Conservation (phyloP, 352 stramenopile genomes). For the Phytophthora crassamura region DNA sequence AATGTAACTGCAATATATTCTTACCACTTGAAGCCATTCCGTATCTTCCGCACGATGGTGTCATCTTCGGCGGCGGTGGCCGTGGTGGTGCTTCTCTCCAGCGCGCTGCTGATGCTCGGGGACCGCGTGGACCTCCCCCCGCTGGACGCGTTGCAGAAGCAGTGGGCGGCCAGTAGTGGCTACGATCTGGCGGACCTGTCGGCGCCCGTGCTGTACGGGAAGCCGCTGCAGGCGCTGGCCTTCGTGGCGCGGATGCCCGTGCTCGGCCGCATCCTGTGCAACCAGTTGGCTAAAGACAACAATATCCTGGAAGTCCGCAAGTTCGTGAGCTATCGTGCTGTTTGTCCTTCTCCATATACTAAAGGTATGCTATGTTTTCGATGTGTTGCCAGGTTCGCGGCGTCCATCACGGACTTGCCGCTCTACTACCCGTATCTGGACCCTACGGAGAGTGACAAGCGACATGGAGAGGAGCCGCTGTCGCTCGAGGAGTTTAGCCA, state of each 20-base stretch:
- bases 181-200: conserved; percentile 66
- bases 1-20: no score
- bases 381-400: conserved; percentile 46
- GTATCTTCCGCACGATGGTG: conserved; percentile 52
- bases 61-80: conserved; percentile 42
- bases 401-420: conserved; percentile 70
- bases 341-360: neutral
- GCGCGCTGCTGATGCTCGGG: conserved; percentile 56
- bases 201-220: conserved; percentile 54
- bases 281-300: conserved; percentile 62
- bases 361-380: neutral
- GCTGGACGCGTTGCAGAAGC: conserved; percentile 41
- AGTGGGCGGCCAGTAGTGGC: conserved; percentile 36
- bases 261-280: conserved; percentile 55
- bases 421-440: conserved; percentile 85
- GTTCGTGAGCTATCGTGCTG: conserved; percentile 10
- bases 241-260: conserved; percentile 54
- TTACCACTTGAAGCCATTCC: no score
- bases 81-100: conserved; percentile 50
- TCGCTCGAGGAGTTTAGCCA: conserved; percentile 45
- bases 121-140: conserved; percentile 52
- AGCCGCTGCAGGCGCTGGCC: conserved; percentile 56
- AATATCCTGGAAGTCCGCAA: conserved; percentile 68
- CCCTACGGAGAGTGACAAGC: conserved; percentile 42
- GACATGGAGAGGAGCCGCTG: conserved; percentile 20